Base-by-base conservation (phyloP, 2,329 filamentous ascomycete species). In the Alternaria ethzedia region DNA sequence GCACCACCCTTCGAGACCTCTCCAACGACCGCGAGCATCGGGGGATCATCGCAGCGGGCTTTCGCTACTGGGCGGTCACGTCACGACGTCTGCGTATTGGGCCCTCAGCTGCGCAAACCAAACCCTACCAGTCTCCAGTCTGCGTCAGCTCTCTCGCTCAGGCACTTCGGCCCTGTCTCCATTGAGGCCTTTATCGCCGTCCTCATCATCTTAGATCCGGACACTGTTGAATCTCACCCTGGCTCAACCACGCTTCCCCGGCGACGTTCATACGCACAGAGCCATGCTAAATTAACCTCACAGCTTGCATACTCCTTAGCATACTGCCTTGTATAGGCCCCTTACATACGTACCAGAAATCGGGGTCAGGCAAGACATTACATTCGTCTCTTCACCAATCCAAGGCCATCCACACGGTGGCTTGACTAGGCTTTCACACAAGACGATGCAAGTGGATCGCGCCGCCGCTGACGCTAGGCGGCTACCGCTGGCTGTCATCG, bases 221-320 rank as follows among this genome's bases (percentile, higher is more conserved):
- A 52, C 47, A 58, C 55, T 65, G 61, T 60, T 66, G 55, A 64
- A 65, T 55, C 43, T 57, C 45, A 70, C 71, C 75, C 72, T 70
- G 70, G 62, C 68, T 47, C 58, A 54, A 69, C 70, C 57, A 66
- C 70, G 59, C 63, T 67, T 69, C 74, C 75, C 64, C 57, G 71
- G 66, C 72, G 59, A 73, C 69, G 72, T 76, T 71, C 70, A 64
- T 68, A 69, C 70, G 68, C 73, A 75, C 72, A 73, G 72, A 70
- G 67, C 68, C 61, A 55, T 63, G 59, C 68, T 71, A 72, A 70
- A 75, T 73, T 70, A 70, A 73, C 66, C 64, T 67, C 65, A 57
- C 45, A 62, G 65, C 57, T 60, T 61, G 50, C 60, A 46, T 43
- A 15, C 63, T 67, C 63, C 66, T 72, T 67, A 70, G 64, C 63